Evolutionary conservation across 2,329 filamentous ascomycete genomes (phyloP).

Genomic region (Phialocephala sp.): DNA sequence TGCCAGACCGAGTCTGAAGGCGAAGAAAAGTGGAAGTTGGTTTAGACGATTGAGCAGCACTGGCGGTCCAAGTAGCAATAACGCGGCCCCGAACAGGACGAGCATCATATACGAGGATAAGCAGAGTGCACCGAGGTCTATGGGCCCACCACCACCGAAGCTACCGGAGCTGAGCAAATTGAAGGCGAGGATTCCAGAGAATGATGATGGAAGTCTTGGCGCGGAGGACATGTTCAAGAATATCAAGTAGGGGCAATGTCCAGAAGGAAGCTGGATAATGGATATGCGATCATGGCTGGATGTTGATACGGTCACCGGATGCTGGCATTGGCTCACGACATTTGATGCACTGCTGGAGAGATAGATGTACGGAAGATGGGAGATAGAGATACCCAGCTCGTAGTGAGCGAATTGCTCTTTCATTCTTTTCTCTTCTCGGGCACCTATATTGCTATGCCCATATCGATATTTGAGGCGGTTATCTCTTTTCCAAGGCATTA

Average conservation of each 20-base stretch:
- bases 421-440: conserved; percentile 28
- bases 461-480: conserved; percentile 26
- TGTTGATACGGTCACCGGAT: conserved; percentile 31
- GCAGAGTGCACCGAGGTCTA: conserved; percentile 23
- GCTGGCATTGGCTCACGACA: conserved; percentile 34
- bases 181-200: conserved; percentile 39
- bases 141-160: conserved; percentile 42
- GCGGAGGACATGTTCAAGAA: conserved; percentile 45
- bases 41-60: conserved; percentile 38
- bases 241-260: conserved; percentile 38
- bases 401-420: conserved; percentile 35
- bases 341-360: conserved; percentile 21
- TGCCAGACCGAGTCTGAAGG: conserved; percentile 29
- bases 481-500: conserved; percentile 24
- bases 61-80: conserved; percentile 7
- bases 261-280: conserved; percentile 27
- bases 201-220: conserved; percentile 41
- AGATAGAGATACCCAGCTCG: conserved; percentile 37
- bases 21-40: conserved; percentile 42
- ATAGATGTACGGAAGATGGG: conserved; percentile 18
- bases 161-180: conserved; percentile 43
- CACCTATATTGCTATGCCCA: conserved; percentile 27
- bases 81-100: conserved; percentile 25
- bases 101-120: conserved; percentile 40
- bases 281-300: conserved; percentile 33